Evolutionary conservation across 768 basidiomycete species (phyloP).

Genomic region (Phylloporus sp.): DNA sequence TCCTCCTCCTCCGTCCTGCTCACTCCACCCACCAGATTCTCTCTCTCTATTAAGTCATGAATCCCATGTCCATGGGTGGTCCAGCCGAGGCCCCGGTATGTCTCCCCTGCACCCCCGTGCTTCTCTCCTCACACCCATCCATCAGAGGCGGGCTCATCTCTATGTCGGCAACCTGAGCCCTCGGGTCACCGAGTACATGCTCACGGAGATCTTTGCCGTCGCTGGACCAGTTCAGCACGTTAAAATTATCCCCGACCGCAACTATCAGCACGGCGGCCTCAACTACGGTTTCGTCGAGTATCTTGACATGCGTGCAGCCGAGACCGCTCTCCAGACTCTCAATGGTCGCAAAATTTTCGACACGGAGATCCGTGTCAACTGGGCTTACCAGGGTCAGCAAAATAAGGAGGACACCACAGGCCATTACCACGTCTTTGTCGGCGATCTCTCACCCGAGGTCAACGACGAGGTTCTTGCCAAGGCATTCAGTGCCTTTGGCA

Average conservation of each 20-base stretch:
- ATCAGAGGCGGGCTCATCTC: slow-evolving; percentile 88
- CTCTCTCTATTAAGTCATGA: slow-evolving; percentile 55
- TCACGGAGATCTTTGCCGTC: slow-evolving; percentile 95
- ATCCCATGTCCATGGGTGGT: slow-evolving; percentile 68
- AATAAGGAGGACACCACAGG: slow-evolving; percentile 98
- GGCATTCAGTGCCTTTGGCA: slow-evolving; percentile 96
- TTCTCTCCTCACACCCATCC: slow-evolving; percentile 5
- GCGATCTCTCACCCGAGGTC: slow-evolving; percentile 98
- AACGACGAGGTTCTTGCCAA: slow-evolving; percentile 96
- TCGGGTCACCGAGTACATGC: slow-evolving; percentile 98
- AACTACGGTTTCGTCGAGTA: slow-evolving; percentile 99
- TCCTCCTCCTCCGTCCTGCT: background rate
- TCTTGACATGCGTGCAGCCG: slow-evolving; percentile 96
- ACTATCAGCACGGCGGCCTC: slow-evolving; percentile 98
- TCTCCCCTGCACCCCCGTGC: slow-evolving; percentile 12
- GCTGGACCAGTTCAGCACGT: slow-evolving; percentile 97
- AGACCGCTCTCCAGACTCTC: slow-evolving; percentile 97
- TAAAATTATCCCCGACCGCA: slow-evolving; percentile 99
- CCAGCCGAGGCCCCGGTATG: slow-evolving; percentile 77
- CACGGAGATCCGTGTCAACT: slow-evolving; percentile 98
- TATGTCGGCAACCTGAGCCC: slow-evolving; percentile 98
- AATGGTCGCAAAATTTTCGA: slow-evolving; percentile 99
- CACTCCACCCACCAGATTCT: slow-evolving; percentile 19
- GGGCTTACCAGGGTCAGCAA: slow-evolving; percentile 98
- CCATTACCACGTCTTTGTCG: slow-evolving; percentile 98